Base-by-base conservation (phyloP, 78 protist species). In the Dictyostelium firmibasis region DNA sequence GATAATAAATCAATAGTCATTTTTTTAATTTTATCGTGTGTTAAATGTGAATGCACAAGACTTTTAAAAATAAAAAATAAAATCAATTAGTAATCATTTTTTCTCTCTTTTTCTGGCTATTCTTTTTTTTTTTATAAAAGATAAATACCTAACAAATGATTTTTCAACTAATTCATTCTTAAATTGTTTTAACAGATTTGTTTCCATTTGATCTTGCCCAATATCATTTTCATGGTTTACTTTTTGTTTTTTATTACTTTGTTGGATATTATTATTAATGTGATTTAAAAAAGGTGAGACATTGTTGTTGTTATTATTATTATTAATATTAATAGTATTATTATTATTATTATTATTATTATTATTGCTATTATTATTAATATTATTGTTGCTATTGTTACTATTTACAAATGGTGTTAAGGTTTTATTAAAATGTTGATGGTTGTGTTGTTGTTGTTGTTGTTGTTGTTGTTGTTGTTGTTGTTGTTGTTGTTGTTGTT, bases 171-270 rank as follows among this genome's bases (percentile, higher is more conserved):
- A 25, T 31, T 70, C 77, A 70, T 5, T 29, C 33, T 70, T 70
- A 31, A 70, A 70, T 16, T 27, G 44, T 38, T 76, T 76, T 38
- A 76, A 76, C 14, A 76, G n/a, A 76, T 76, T 76, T 38, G 5
- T 23, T 31, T 76, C 82, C 36, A 35, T 64, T 25, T 70, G 43
- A 14, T 70, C 77, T 31, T 27, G 33, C 10, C 13, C n/a, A 31
- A 31, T 70, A 31, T 29, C 77, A 70, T 31, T 70, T 31, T 31
- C 41, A 70, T 70, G 16, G 20, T 5, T 31, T 11, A 70, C 8
- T 70, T 70, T 70, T 70, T 70, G 77, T 31, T 13, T 70, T 70
- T 70, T 70, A 70, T 70, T 70, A 64, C 74, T 64, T 64, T 33
- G 14, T n/a, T 62, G 35, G 23, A 0, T 35, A 35, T 74, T 35